Percentiles rank a stretch among this genome's conserved stretches.
phyloP scores from a whole-genome alignment of 2,329 filamentous ascomycete genomes.

The Stagonosporopsis chrysanthemi region DNA sequence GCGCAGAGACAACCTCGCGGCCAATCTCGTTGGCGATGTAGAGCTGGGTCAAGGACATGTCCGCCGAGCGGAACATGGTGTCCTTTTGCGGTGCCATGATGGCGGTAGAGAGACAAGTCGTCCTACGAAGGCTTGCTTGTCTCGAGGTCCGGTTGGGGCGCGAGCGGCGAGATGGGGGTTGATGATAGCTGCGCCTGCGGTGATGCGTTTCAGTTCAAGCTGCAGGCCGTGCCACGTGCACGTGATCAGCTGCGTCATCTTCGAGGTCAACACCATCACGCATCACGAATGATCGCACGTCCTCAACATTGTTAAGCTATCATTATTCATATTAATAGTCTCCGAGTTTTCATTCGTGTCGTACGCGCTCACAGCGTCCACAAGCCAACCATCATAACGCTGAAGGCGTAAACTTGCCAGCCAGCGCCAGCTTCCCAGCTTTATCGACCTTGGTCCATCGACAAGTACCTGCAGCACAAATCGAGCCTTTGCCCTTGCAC shows the following conservation, averaged over 20 bases:
- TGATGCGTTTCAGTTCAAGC: constrained; percentile 20
- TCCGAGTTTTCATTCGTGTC: background rate
- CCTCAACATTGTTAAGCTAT: background rate
- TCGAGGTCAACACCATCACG: background rate
- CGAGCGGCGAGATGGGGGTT: constrained; percentile 36
- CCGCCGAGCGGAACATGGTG: constrained; percentile 99
- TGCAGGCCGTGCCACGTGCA: background rate
- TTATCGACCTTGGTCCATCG: background rate
- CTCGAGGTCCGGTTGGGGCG: constrained; percentile 30
- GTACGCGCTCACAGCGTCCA: background rate
- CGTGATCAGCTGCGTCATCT: constrained; percentile 15
- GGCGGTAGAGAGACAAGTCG: constrained; percentile 43
- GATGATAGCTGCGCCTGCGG: constrained; percentile 27
- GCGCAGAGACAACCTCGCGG: constrained; percentile 92
- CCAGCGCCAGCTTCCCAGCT: background rate
- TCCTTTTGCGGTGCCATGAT: constrained; percentile 73
- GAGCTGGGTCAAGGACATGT: constrained; percentile 99
- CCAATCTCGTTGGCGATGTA: constrained; percentile 99
- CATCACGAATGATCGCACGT: background rate
- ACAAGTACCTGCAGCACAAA: constrained; percentile 9
- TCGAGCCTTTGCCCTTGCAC: constrained; percentile 7
- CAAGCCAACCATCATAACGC: background rate
- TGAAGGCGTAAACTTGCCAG: background rate
- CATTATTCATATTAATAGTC: background rate
- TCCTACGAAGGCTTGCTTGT: constrained; percentile 32